Evolutionary conservation across 139 green algal genomes (phyloP), one percentile per base, ranked within the genome.

Genomic region (Chlamydomonas sphaeroides): DNA sequence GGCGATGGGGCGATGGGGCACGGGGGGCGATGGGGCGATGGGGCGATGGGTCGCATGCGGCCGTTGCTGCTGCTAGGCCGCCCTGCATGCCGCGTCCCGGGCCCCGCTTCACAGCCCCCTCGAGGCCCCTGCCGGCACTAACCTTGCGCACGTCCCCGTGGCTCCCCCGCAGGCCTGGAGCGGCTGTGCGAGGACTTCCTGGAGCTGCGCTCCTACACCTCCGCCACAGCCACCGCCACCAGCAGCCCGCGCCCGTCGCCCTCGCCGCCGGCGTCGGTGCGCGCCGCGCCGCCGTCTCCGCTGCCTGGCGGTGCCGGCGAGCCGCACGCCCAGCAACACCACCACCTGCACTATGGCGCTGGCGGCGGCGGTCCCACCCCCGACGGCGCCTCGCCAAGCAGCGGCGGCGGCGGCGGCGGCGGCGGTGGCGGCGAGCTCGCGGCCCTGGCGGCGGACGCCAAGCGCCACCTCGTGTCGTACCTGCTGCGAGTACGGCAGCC

Each of bases 121-220:
- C n/a, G n/a, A n/a, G n/a, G n/a, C n/a, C n/a, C n/a, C n/a, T n/a
- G n/a, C n/a, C n/a, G n/a, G n/a, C n/a, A n/a, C n/a, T n/a, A n/a
- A n/a, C n/a, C n/a, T n/a, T n/a, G n/a, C n/a, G n/a, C n/a, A n/a
- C n/a, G n/a, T n/a, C n/a, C n/a, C n/a, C n/a, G n/a, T n/a, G n/a
- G n/a, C 56, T 63, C 56, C 61, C 45, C 20, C 36, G n/a, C 82
- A 84, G 74, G 67, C 30, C 56, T 69, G 35, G 68, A 76, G 11
- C 78, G 68, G 23, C 67, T 84, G 41, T 78, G 66, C 28, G 68
- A 78, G 21, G 65, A 84, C 51, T 78, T 71, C 17, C 59, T 80
- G 39, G 74, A 87, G 56, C 57, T 72, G 23, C 41, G 72, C 14
- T 68, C 45, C 72, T 77, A 48, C 35, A 75, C n/a, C 28, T 41